Evolutionary conservation across 2,329 filamentous ascomycete species (phyloP).

Genomic region (Teratosphaeria epicoccoides): DNA sequence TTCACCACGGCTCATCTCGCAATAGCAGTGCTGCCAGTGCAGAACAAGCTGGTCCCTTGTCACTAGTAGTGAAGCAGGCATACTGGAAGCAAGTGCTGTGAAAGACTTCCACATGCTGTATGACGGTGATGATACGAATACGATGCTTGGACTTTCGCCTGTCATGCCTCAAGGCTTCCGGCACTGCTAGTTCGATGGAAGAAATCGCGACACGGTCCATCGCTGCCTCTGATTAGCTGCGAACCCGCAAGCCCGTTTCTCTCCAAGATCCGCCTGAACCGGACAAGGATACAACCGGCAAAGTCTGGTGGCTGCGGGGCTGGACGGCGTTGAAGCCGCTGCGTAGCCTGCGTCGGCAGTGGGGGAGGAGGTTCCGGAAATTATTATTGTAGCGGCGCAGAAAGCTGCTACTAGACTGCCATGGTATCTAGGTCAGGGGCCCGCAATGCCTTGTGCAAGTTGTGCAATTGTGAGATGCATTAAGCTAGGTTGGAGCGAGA

Average conservation of each 20-base stretch:
- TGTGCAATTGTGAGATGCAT: too few relatives aligned
- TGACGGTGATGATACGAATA: too few relatives aligned
- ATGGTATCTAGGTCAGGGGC: too few relatives aligned
- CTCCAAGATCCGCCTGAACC: not conserved
- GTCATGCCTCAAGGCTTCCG: too few relatives aligned
- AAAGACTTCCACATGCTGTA: too few relatives aligned
- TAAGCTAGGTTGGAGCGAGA: too few relatives aligned
- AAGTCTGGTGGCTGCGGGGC: not conserved
- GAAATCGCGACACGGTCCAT: not conserved
- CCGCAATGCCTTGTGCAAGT: too few relatives aligned
- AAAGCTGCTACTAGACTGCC: not conserved
- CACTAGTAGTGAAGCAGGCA: too few relatives aligned
- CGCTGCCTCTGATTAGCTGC: not conserved
- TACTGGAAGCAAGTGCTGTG: too few relatives aligned
- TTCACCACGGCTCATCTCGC: too few relatives aligned
- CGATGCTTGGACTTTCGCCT: not conserved
- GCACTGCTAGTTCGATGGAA: too few relatives aligned
- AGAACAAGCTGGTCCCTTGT: not conserved
- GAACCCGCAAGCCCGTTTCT: not conserved
- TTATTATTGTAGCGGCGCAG: not conserved
- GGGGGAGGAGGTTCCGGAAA: not conserved
- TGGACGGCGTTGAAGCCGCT: not conserved
- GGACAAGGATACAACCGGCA: too few relatives aligned
- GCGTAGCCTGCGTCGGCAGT: not conserved
- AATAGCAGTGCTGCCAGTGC: not conserved